phyloP scores from a whole-genome alignment of 441 rosid species.

The Sinapis alba region DNA sequence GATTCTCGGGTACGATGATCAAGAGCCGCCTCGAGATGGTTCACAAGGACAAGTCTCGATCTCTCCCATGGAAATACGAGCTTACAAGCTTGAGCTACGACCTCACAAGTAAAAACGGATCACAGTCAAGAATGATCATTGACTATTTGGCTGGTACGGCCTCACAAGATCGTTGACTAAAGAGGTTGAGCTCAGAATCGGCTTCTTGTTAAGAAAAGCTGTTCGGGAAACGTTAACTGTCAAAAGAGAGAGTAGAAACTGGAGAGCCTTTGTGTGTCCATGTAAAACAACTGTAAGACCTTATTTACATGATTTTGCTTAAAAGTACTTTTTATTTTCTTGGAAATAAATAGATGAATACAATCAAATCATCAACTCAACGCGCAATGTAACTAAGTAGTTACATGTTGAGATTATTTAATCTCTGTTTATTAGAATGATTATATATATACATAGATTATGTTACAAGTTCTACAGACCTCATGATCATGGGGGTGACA shows the following conservation, averaged over 20 bases:
- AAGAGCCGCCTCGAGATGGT: slow-evolving; percentile 45
- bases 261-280: slow-evolving; percentile 5
- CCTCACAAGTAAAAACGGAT: slow-evolving; percentile 40
- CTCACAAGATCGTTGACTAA: slow-evolving; percentile 28
- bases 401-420: too few species aligned
- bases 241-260: slow-evolving; percentile 15
- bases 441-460: too few species aligned
- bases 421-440: too few species aligned
- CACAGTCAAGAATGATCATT: background rate
- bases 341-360: background rate
- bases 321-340: too few species aligned
- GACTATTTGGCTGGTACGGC: slow-evolving; percentile 22
- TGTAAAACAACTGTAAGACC: slow-evolving; percentile 33
- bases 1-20: slow-evolving; percentile 75
- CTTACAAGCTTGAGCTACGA: slow-evolving; percentile 86
- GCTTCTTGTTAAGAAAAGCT: slow-evolving; percentile 12
- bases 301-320: background rate
- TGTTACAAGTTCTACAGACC: too few species aligned
- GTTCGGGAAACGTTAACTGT: slow-evolving; percentile 11
- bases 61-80: slow-evolving; percentile 92
- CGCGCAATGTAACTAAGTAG: background rate
- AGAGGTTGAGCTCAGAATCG: slow-evolving; percentile 8
- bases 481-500: too few species aligned
- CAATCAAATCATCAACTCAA: background rate
- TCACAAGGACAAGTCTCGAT: slow-evolving; percentile 63